These are phyloP conservation scores for Pyricularia pennisetigena DNA, from an alignment of 2,329 filamentous ascomycete species.

Conservation along the genomic window DNA sequence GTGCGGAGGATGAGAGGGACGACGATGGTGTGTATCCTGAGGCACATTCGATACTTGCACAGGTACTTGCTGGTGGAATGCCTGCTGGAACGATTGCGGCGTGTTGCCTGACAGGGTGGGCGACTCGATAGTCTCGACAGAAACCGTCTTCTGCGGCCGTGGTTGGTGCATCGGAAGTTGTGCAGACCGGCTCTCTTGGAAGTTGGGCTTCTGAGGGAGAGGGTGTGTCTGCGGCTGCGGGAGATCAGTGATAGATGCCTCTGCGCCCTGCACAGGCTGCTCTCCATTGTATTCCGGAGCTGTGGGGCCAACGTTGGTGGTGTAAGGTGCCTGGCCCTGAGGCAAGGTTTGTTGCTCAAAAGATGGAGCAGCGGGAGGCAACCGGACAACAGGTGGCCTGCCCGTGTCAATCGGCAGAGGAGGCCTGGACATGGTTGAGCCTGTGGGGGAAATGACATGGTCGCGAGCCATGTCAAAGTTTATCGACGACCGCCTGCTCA, in stretches of 20 bases:
- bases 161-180: conserved; percentile 80
- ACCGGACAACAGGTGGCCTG: conserved; percentile 64
- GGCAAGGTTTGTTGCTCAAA: neutral
- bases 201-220: conserved; percentile 46
- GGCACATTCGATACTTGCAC: conserved; percentile 47
- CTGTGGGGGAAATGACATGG: conserved; percentile 69
- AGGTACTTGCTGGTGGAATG: conserved; percentile 93
- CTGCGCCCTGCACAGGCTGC: conserved; percentile 6
- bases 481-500: conserved; percentile 81
- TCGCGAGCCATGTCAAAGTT: conserved; percentile 59
- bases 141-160: conserved; percentile 87
- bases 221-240: conserved; percentile 49
- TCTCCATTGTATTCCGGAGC: neutral
- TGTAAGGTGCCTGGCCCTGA: neutral
- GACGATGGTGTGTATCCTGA: conserved; percentile 53
- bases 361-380: conserved; percentile 52
- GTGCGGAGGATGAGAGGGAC: conserved; percentile 62
- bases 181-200: conserved; percentile 44
- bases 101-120: conserved; percentile 47
- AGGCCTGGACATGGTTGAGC: conserved; percentile 63
- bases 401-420: conserved; percentile 49
- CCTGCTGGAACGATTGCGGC: conserved; percentile 52
- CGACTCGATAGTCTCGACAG: conserved; percentile 84
- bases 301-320: neutral
- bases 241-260: conserved; percentile 38